Evolutionary conservation across 2,329 filamentous ascomycete species (phyloP).

Genomic region (Penicillium sp.): DNA sequence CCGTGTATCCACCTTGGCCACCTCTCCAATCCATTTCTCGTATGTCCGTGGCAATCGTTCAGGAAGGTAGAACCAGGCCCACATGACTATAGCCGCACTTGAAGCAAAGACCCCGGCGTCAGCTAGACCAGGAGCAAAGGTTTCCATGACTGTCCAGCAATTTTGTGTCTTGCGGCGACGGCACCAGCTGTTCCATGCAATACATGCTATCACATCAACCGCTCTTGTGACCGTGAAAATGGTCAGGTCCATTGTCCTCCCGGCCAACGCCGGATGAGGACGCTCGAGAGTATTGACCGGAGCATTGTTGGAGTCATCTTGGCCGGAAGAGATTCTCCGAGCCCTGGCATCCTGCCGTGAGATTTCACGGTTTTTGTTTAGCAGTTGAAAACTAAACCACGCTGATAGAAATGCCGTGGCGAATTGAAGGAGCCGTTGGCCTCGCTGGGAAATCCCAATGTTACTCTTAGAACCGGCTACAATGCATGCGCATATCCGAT

Average conservation of each 20-base stretch:
- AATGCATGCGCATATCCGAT: slow-evolving; percentile 27
- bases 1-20: slow-evolving; percentile 71
- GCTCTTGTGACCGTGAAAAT: slow-evolving; percentile 74
- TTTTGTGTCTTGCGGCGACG: slow-evolving; percentile 30
- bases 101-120: slow-evolving; percentile 70
- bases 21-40: slow-evolving; percentile 77
- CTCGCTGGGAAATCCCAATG: slow-evolving; percentile 15
- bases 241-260: slow-evolving; percentile 77
- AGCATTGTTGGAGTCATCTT: slow-evolving; percentile 4
- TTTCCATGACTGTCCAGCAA: slow-evolving; percentile 41
- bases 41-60: slow-evolving; percentile 70
- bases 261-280: slow-evolving; percentile 52
- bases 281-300: slow-evolving; percentile 11
- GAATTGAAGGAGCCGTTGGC: slow-evolving; percentile 39
- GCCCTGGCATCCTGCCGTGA: slow-evolving; percentile 11
- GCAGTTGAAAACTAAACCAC: slow-evolving; percentile 49
- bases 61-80: slow-evolving; percentile 80
- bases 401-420: slow-evolving; percentile 49
- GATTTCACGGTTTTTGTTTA: slow-evolving; percentile 43
- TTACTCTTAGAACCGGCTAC: slow-evolving; percentile 18
- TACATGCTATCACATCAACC: slow-evolving; percentile 67
- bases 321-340: slow-evolving; percentile 3
- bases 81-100: slow-evolving; percentile 78
- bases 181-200: slow-evolving; percentile 59
- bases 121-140: slow-evolving; percentile 45